A percentile compares a stretch with the other conserved stretches of the same genome.
phyloP scores from a whole-genome alignment of 805 yeast species.

The Candida ficus region DNA sequence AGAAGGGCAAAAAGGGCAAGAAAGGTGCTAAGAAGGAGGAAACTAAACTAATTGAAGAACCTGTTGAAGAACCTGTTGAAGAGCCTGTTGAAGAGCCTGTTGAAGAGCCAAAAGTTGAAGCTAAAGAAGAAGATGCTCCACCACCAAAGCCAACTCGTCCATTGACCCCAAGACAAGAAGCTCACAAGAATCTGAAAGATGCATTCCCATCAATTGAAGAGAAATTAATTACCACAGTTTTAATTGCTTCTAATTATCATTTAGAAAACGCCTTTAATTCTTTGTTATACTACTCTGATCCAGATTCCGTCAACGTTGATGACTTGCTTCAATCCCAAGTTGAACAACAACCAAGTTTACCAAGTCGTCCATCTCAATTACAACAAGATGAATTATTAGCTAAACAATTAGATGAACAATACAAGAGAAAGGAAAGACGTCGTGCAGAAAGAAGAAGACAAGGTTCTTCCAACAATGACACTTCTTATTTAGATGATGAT shows the following conservation, averaged over 20 bases:
- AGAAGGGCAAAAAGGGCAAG: constrained; percentile 2
- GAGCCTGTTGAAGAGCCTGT: constrained; percentile 7
- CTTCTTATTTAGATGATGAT: constrained; percentile 29
- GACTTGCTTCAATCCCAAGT: constrained; percentile 28
- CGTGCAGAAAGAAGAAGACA: constrained; percentile 26
- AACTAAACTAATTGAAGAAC: constrained; percentile 4
- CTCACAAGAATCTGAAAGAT: constrained; percentile 60
- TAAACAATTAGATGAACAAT: constrained; percentile 68
- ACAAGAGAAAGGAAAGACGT: constrained; percentile 28
- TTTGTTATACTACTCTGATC: constrained; percentile 72
- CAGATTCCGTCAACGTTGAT: constrained; percentile 44
- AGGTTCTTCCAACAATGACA: constrained; percentile 13
- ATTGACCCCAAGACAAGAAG: constrained; percentile 48
- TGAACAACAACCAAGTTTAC: constrained; percentile 30
- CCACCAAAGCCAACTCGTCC: constrained; percentile 59
- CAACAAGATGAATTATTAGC: constrained; percentile 83
- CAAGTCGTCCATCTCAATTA: constrained; percentile 28
- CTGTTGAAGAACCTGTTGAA: constrained; percentile 14
- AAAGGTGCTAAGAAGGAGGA: background rate
- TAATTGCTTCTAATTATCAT: constrained; percentile 80
- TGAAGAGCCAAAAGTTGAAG: constrained; percentile 7
- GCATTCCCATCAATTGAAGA: constrained; percentile 83
- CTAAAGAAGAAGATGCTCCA: constrained; percentile 21
- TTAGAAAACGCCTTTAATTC: constrained; percentile 89
- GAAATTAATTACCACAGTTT: constrained; percentile 64